Evolutionary conservation across 2,329 filamentous ascomycete genomes (phyloP).

Genomic region (Ploettnerulaceae sp.): DNA sequence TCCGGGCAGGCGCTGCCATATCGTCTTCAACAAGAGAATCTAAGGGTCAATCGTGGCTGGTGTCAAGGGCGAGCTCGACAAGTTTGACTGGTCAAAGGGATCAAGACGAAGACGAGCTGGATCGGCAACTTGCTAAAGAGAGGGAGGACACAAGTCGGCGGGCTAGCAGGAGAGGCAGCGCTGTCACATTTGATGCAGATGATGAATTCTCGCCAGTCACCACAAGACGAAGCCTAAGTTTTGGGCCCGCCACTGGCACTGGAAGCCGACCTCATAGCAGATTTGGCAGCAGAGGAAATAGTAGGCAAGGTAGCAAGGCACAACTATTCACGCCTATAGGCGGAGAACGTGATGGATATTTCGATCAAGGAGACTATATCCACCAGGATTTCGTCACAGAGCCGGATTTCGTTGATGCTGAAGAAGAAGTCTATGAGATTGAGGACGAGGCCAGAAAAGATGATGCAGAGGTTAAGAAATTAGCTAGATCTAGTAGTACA

Average conservation of each 20-base stretch:
- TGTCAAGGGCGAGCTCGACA: slow-evolving; percentile 60
- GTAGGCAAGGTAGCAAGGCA: slow-evolving; percentile 28
- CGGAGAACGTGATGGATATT: slow-evolving; percentile 42
- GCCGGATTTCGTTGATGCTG: slow-evolving; percentile 59
- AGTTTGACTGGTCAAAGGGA: slow-evolving; percentile 50
- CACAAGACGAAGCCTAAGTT: slow-evolving; percentile 29
- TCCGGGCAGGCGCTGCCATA: slow-evolving; percentile 58
- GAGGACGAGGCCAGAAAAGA: slow-evolving; percentile 49
- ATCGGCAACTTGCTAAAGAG: slow-evolving; percentile 48
- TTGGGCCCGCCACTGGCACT: slow-evolving; percentile 35
- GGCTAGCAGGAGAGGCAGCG: slow-evolving; percentile 31
- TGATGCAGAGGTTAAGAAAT: slow-evolving; percentile 52
- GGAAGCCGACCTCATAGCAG: slow-evolving; percentile 47
- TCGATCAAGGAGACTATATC: slow-evolving; percentile 31
- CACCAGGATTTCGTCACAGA: slow-evolving; percentile 41
- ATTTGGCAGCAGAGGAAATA: slow-evolving; percentile 40
- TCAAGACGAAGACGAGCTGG: slow-evolving; percentile 48
- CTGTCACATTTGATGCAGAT: slow-evolving; percentile 32
- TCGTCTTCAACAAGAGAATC: slow-evolving; percentile 58
- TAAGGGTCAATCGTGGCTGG: slow-evolving; percentile 65
- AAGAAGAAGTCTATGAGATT: slow-evolving; percentile 51
- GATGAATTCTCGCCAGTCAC: slow-evolving; percentile 35
- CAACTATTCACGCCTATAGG: slow-evolving; percentile 41
- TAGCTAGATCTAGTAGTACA: slow-evolving; percentile 49
- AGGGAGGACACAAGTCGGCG: slow-evolving; percentile 41